Evolutionary conservation across 257 asterid genomes (phyloP).

Genomic region (Plantago elongata): DNA sequence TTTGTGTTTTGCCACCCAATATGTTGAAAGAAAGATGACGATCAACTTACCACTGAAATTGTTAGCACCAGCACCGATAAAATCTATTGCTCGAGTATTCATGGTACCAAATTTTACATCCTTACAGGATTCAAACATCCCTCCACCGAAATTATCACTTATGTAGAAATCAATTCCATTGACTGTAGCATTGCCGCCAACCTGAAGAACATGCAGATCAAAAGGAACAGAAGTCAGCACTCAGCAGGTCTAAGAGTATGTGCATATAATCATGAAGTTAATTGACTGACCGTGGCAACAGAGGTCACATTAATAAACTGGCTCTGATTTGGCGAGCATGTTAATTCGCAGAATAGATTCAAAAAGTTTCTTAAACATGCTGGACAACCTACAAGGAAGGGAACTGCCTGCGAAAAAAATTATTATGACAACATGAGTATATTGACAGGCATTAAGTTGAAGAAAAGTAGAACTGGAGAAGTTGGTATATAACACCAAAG

Average conservation of each 20-base stretch:
- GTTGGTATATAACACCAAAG: neutral
- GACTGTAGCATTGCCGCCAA: slow-evolving; percentile 58
- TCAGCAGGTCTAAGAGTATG: slow-evolving; percentile 1
- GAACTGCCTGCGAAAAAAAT: slow-evolving; percentile 77
- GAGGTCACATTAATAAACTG: slow-evolving; percentile 93
- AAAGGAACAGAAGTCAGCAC: slow-evolving; percentile 9
- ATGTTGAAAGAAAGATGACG: neutral
- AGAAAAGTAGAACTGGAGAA: slow-evolving; percentile 5
- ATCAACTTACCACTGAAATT: slow-evolving; percentile 55
- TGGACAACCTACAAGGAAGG: slow-evolving; percentile 98
- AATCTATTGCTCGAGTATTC: slow-evolving; percentile 95
- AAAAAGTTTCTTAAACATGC: slow-evolving; percentile 98
- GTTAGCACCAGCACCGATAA: slow-evolving; percentile 95
- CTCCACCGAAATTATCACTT: slow-evolving; percentile 72
- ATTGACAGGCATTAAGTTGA: slow-evolving; percentile 7
- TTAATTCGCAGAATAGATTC: slow-evolving; percentile 95
- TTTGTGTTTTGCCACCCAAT: neutral
- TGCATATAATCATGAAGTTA: slow-evolving; percentile 14
- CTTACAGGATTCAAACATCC: slow-evolving; percentile 91
- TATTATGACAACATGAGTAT: slow-evolving; percentile 25
- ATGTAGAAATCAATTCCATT: slow-evolving; percentile 75
- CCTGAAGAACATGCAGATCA: slow-evolving; percentile 37
- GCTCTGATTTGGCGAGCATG: slow-evolving; percentile 97
- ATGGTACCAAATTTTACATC: slow-evolving; percentile 94
- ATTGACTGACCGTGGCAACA: slow-evolving; percentile 53